Base-by-base conservation (phyloP, 495 filamentous ascomycete genomes). In the Aspergillus diversus region DNA sequence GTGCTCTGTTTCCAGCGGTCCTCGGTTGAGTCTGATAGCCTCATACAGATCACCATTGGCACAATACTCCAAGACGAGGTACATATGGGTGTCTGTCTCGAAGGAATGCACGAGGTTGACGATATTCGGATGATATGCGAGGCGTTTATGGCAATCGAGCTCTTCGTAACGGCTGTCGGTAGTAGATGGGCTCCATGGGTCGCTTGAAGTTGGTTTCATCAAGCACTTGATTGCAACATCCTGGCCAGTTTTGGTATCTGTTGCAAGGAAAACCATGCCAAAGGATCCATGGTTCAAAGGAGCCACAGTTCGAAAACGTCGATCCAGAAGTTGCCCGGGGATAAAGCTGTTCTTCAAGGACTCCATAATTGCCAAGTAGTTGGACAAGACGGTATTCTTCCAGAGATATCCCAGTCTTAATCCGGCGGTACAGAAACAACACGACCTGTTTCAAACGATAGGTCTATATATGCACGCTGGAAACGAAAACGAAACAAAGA, bases 251-350 rank as follows among this genome's bases (percentile, higher is more conserved):
- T 77, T 66, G 60, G 81, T 82, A 76, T 99, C 93, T 68, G 81
- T 89, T 57, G 95, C 96, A 75, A 92, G 86, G 77, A 96, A 97
- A 66, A 99, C 95, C 90, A 96, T 93, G 65, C 95, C 95, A 72
- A 97, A 99, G 31, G 95, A 99, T 68, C 95, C 95, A 84, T 97
- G 92, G 72, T 99, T 98, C 79, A 99, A 91, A 43, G 93, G 93
- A 69, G 92, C 90, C 70, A 97, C 80, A 46, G 92, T 94, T 75
- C 89, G 84, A 75, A 95, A 99, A 60, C 96, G 93, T 65, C 90
- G 90, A 75, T 90, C 88, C 75, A 95, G 82, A 60, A 95, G 69
- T 71, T 87, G 83, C 57, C 90, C 91, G 75, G 87, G 78, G 60
- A 84, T 79, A 73, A 95, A 94, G 62, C 81, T 82, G 76, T 89